Conservation (phyloP, 257 asterid species). For the Lycium barbarum region DNA sequence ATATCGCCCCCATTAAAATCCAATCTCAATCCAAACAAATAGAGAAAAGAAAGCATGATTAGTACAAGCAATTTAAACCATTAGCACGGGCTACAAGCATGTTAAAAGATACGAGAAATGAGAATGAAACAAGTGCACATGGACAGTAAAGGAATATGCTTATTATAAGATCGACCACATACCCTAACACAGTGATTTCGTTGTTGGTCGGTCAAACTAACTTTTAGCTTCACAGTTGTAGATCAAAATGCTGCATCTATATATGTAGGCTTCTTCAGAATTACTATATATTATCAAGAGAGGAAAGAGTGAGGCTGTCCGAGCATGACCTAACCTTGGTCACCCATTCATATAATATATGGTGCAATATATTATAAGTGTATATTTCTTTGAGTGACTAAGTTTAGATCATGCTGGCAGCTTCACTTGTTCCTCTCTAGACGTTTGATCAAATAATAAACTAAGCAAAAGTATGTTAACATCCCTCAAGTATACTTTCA, state of each 20-base stretch:
- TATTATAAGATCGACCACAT: not conserved
- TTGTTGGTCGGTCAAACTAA: not conserved
- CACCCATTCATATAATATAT: slow-evolving; percentile 14
- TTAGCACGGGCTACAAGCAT: not conserved
- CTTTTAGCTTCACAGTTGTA: not conserved
- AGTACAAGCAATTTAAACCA: not conserved
- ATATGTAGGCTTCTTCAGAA: too few relatives aligned
- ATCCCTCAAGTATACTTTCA: not conserved
- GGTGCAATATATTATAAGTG: too few relatives aligned
- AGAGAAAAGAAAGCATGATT: not conserved
- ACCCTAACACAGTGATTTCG: not conserved
- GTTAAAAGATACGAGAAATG: not conserved
- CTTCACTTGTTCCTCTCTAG: slow-evolving; percentile 80
- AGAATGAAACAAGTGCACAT: not conserved
- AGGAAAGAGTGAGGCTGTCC: slow-evolving; percentile 99
- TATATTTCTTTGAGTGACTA: not conserved
- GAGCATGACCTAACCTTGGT: slow-evolving; percentile 89
- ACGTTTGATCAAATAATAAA: slow-evolving; percentile 17
- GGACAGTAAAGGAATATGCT: not conserved
- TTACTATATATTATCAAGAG: slow-evolving; percentile 31
- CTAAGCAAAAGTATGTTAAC: not conserved
- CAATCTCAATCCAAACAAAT: too few relatives aligned
- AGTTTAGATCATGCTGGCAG: slow-evolving; percentile 99
- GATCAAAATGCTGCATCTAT: not conserved
- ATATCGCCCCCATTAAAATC: too few relatives aligned